phyloP scores from a whole-genome alignment of 2,329 filamentous ascomycete genomes.

The Colletotrichum gigasporum region DNA sequence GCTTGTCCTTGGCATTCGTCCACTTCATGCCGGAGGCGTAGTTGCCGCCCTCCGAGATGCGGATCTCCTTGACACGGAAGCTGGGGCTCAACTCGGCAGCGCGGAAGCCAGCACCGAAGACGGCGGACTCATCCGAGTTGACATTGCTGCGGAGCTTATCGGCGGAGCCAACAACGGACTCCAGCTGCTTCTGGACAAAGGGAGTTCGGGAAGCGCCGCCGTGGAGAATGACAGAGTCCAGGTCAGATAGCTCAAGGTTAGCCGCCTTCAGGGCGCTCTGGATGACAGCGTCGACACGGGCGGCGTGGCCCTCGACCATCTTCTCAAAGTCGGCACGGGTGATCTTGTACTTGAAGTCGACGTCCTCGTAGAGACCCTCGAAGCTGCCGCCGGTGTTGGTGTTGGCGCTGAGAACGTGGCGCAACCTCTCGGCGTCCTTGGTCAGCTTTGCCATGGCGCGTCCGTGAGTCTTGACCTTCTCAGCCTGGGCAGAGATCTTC shows the following conservation, averaged over 20 bases:
- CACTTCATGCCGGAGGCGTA: constrained; percentile 83
- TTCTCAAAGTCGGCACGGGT: constrained; percentile 83
- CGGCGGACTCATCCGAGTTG: constrained; percentile 95
- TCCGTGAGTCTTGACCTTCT: constrained; percentile 77
- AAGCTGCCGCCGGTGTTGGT: constrained; percentile 82
- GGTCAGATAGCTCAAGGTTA: constrained; percentile 75
- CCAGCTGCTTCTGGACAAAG: constrained; percentile 90
- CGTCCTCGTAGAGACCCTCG: constrained; percentile 89
- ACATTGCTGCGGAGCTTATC: constrained; percentile 92
- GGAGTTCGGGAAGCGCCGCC: constrained; percentile 91
- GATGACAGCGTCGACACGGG: constrained; percentile 75
- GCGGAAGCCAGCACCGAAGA: constrained; percentile 95
- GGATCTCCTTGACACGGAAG: constrained; percentile 98
- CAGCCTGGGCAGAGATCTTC: constrained; percentile 68
- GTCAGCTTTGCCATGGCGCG: constrained; percentile 89
- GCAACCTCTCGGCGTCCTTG: constrained; percentile 88
- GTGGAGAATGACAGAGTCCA: constrained; percentile 92
- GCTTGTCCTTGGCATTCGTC: constrained; percentile 73
- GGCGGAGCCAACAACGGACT: constrained; percentile 74
- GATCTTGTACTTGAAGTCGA: constrained; percentile 94
- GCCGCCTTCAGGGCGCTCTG: constrained; percentile 79
- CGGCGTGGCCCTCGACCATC: constrained; percentile 73
- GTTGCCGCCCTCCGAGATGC: constrained; percentile 77
- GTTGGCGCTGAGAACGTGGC: constrained; percentile 94
- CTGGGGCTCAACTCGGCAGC: constrained; percentile 91